Evolutionary conservation across 306 rosid genomes (phyloP), one percentile per base, ranked within the genome.

Genomic region (Cucumis melo): DNA sequence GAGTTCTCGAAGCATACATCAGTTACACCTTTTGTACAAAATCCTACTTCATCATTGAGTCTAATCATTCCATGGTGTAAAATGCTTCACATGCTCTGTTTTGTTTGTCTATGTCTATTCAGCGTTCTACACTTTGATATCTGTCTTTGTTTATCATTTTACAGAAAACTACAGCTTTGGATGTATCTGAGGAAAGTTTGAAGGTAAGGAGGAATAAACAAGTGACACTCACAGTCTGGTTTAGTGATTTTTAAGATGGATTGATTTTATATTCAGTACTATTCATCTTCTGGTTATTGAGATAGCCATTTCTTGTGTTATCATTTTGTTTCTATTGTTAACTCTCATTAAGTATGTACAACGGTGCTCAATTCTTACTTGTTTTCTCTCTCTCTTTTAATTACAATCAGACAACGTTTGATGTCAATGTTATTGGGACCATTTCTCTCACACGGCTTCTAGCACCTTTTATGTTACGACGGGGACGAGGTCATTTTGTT

Each of bases 401-500:
- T 80, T 72, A 53, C 70, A 65, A 80, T 82, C 77, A 91, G 97
- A 86, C 87, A 79, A 94, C 93, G 48, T 94, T 94, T 82, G 83
- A 84, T 81, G 93, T 94, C 76, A 94, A 94, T 87, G 97, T 94
- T 80, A 51, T 94, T 73, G 98, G 98, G 80, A 91, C 98, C 71
- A 89, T 94, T 66, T 84, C 91, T 51, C 98, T 91, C 32, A 94
- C 98, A 27, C 87, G 77, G 82, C 86, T 89, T 77, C 87, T 94
- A 84, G 82, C 92, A 76, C 98, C 96, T 83, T 89, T 78, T 87
- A 91, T 94, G 96, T 82, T 94, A 86, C 86, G 50, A 85, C 90
- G 95, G 78, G 97, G 98, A 60, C 84, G 78, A 63, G 98, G 98
- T 75, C 97, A 90, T 84, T 94, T 91, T 85, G 97, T 94, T 84